phyloP scores from a whole-genome alignment of 139 green algal species.

The Haematococcus lacustris region DNA sequence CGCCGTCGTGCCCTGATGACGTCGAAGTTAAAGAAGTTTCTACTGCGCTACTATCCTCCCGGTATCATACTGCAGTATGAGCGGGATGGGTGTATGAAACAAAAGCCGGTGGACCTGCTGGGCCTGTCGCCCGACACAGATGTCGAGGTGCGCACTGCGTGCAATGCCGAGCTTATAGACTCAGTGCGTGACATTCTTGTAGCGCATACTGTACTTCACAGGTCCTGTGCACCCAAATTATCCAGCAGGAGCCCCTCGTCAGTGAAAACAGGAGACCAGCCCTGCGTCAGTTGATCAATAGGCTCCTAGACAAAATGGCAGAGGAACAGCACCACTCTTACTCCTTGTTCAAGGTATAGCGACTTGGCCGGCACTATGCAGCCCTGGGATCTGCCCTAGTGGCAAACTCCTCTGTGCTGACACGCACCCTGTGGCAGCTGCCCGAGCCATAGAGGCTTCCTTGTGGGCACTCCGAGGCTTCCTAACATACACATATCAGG shows the following conservation, averaged over 20 bases:
- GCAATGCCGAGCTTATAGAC: too few relatives aligned
- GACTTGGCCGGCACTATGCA: too few relatives aligned
- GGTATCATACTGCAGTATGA: slow-evolving; percentile 71
- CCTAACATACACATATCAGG: too few relatives aligned
- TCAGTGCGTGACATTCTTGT: too few relatives aligned
- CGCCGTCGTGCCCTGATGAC: too few relatives aligned
- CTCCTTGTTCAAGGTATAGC: slow-evolving; percentile 52
- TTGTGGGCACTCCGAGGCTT: too few relatives aligned
- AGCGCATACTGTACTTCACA: too few relatives aligned
- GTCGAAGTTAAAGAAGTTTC: slow-evolving; percentile 60
- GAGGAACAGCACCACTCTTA: slow-evolving; percentile 48
- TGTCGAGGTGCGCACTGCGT: slow-evolving; percentile 38
- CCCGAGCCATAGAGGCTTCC: too few relatives aligned
- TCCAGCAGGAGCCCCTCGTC: slow-evolving; percentile 54
- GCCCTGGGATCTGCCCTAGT: too few relatives aligned
- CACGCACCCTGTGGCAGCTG: too few relatives aligned
- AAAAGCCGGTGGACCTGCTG: slow-evolving; percentile 60
- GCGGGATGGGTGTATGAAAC: slow-evolving; percentile 41
- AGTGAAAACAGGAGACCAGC: slow-evolving; percentile 42
- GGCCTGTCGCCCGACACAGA: slow-evolving; percentile 55
- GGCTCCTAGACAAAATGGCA: slow-evolving; percentile 49
- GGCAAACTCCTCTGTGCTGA: too few relatives aligned
- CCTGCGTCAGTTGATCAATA: slow-evolving; percentile 43
- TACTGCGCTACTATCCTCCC: slow-evolving; percentile 69
- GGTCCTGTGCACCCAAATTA: slow-evolving; percentile 35